Evolutionary conservation across 371 early-diverging fungal species (phyloP).

Genomic region (Mortierella sp.): DNA sequence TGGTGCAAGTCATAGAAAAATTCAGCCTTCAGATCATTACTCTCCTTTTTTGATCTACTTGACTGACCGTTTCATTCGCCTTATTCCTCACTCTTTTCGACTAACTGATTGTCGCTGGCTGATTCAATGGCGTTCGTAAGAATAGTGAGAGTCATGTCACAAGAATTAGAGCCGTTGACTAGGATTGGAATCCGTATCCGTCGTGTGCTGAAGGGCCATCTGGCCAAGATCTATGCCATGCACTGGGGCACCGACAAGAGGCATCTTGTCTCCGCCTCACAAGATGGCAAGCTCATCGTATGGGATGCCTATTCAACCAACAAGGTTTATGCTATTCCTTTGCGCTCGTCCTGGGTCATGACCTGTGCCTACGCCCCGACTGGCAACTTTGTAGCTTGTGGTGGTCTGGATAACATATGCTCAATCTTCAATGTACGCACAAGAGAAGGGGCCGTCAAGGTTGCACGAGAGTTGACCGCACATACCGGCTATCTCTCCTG

Average conservation of each 20-base stretch:
- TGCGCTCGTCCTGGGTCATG: constrained; percentile 99
- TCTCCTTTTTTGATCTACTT: no score
- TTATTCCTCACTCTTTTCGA: no score
- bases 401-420: constrained; percentile 98
- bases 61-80: no score
- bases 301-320: constrained; percentile 99
- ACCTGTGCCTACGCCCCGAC: constrained; percentile 99
- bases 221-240: constrained; percentile 99
- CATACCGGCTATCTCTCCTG: constrained; percentile 98
- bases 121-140: no score
- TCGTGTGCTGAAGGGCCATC: constrained; percentile 96
- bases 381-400: constrained; percentile 98
- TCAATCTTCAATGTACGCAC: constrained; percentile 95
- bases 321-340: constrained; percentile 97
- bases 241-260: constrained; percentile 96
- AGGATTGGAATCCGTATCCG: constrained; percentile 94
- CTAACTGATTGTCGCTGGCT: no score
- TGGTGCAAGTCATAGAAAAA: no score
- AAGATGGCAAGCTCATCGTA: constrained; percentile 98
- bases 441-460: constrained; percentile 90
- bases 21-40: no score
- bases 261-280: constrained; percentile 96
- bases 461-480: constrained; percentile 92
- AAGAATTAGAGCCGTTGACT: constrained; percentile 82
- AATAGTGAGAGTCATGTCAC: constrained; percentile 62